Base-by-base conservation (phyloP, 306 rosid species). In the Acacia melanoxylon region DNA sequence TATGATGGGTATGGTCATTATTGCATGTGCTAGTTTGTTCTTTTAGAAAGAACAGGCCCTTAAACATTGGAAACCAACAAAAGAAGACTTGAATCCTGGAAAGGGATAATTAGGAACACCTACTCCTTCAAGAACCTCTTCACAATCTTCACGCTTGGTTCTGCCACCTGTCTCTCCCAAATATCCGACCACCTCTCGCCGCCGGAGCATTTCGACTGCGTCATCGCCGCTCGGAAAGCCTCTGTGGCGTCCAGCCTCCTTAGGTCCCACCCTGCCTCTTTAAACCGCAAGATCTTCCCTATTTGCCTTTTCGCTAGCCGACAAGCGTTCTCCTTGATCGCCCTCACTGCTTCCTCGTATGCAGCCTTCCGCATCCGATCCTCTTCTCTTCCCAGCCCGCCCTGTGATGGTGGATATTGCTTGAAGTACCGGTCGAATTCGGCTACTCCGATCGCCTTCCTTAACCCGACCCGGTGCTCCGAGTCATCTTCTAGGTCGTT, bases 91-190 rank as follows among this genome's bases (percentile, higher is more conserved):
- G 15, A 25, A 25, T 62, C 19, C 27, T 62, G 20, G 68, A 62
- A 62, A 27, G 68, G 17, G 68, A 27, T 37, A 13, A 25, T 12
- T 19, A 27, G 69, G 68, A 27, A 29, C 10, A 27, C 93, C 98
- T 95, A 91, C 90, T 93, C 97, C 86, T 85, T 86, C 92, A 92
- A 89, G 92, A 95, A 95, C 27, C 80, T 83, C 81, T 86, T 91
- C 97, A 95, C 98, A 93, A 95, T 92, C 91, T 93, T 88, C 90
- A 87, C 91, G 98, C 99, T 92, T 82, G 97, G 93, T 87, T 86
- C 93, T 86, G 90, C 79, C 68, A 92, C 96, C 85, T 89, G 89
- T 62, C 80, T 80, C 81, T 84, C 89, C 99, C 99, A 95, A 68
- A 86, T 76, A 65, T 86, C 96, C 17, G 94, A 75, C 87, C 89